Evolutionary conservation across 2,329 filamentous ascomycete species (phyloP).

Genomic region (Fusarium fracticaudum): DNA sequence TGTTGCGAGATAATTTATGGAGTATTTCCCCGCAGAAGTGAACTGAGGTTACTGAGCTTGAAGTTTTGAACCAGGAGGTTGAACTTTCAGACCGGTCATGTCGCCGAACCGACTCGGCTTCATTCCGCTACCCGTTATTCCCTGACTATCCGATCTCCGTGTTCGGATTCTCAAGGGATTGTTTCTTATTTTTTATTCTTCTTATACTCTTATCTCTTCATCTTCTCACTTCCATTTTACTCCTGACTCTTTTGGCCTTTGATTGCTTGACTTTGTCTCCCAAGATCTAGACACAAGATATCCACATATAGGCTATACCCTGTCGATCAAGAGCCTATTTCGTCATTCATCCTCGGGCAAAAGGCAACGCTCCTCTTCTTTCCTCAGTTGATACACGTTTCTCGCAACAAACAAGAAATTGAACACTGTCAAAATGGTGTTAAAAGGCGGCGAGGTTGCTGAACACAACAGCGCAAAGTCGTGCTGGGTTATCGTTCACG

Average conservation of each 20-base stretch:
- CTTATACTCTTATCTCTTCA: background rate
- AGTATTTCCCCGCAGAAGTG: conserved; percentile 24
- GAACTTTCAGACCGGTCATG: conserved; percentile 7
- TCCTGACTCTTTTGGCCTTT: background rate
- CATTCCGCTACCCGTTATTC: conserved; percentile 16
- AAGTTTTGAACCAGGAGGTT: background rate
- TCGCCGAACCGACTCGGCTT: conserved; percentile 19
- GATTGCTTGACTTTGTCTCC: background rate
- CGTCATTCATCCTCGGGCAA: conserved; percentile 37
- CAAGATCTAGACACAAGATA: background rate
- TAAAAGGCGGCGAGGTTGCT: conserved; percentile 64
- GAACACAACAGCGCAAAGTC: conserved; percentile 84
- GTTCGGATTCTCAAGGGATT: conserved; percentile 9
- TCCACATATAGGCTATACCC: background rate
- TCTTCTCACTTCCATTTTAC: background rate
- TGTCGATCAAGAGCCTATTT: conserved; percentile 23
- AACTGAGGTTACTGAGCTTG: background rate
- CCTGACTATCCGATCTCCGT: conserved; percentile 11
- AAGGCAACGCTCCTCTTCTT: conserved; percentile 24
- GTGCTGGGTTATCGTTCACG: conserved; percentile 92
- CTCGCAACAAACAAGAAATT: background rate
- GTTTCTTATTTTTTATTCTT: background rate
- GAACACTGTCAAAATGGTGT: conserved; percentile 48
- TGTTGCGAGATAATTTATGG: conserved; percentile 16
- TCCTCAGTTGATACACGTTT: background rate